Evolutionary conservation across 2,329 filamentous ascomycete genomes (phyloP).

Genomic region (Reticulascus tulasneorum): DNA sequence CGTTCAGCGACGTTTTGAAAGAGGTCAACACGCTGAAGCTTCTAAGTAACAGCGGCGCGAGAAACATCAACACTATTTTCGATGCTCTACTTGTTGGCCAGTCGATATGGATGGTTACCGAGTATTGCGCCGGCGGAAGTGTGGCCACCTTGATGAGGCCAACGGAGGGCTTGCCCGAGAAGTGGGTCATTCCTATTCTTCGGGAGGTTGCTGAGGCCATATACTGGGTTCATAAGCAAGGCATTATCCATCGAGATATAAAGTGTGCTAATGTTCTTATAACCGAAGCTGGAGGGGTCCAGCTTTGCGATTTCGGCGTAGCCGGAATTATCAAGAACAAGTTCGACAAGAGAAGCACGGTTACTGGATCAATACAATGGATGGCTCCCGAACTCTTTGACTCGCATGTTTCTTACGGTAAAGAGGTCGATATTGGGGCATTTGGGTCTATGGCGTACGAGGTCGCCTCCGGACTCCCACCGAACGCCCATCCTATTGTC

Average conservation of each 20-base stretch:
- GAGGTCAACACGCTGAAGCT: slow-evolving; percentile 53
- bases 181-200: slow-evolving; percentile 65
- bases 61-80: slow-evolving; percentile 63
- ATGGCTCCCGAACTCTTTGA: slow-evolving; percentile 80
- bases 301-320: slow-evolving; percentile 82
- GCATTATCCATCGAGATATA: slow-evolving; percentile 68
- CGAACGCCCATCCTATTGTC: slow-evolving; percentile 57
- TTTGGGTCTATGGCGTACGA: slow-evolving; percentile 79
- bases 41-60: slow-evolving; percentile 56
- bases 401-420: slow-evolving; percentile 60
- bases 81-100: slow-evolving; percentile 60
- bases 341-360: slow-evolving; percentile 72
- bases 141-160: slow-evolving; percentile 54
- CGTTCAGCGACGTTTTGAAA: slow-evolving; percentile 48
- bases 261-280: slow-evolving; percentile 79
- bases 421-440: slow-evolving; percentile 78
- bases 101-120: slow-evolving; percentile 65
- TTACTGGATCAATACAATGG: slow-evolving; percentile 81
- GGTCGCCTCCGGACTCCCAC: slow-evolving; percentile 73
- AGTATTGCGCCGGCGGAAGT: slow-evolving; percentile 65
- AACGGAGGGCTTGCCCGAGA: slow-evolving; percentile 59
- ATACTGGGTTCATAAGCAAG: slow-evolving; percentile 63
- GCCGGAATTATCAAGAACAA: slow-evolving; percentile 73
- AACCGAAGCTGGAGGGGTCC: slow-evolving; percentile 70
- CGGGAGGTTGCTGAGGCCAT: slow-evolving; percentile 64